These are phyloP conservation scores for Rhizopogon vesiculosus DNA, from an alignment of 768 basidiomycete species.

Conservation along the genomic window DNA sequence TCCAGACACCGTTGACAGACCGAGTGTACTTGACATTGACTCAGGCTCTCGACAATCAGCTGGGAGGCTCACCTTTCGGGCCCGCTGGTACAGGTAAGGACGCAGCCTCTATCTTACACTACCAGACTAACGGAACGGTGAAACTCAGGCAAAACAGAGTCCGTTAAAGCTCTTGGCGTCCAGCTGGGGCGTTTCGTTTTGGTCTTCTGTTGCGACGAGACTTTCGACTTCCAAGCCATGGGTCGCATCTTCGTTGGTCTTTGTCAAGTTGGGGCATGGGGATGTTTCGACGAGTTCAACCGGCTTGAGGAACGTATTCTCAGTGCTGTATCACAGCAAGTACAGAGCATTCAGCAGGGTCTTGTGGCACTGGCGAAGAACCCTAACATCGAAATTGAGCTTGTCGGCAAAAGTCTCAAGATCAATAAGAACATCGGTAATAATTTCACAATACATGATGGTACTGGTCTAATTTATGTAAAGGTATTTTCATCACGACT, in stretches of 20 bases:
- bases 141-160: conserved; percentile 88
- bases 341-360: conserved; percentile 97
- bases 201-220: conserved; percentile 99
- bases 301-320: conserved; percentile 96
- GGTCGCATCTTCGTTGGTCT: conserved; percentile 98
- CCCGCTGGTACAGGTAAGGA: conserved; percentile 89
- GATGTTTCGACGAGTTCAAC: conserved; percentile 97
- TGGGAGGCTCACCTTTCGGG: conserved; percentile 97
- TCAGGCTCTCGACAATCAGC: conserved; percentile 90
- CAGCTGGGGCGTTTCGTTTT: conserved; percentile 98
- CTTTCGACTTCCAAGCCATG: conserved; percentile 99
- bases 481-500: conserved; percentile 97
- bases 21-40: conserved; percentile 95
- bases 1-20: conserved; percentile 97
- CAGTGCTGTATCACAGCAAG: conserved; percentile 97
- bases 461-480: conserved; percentile 7
- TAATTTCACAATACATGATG: conserved; percentile 4
- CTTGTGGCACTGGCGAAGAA: conserved; percentile 78
- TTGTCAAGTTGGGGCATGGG: conserved; percentile 99
- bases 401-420: conserved; percentile 91
- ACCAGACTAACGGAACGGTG: conserved; percentile 6
- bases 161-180: conserved; percentile 96
- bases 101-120: background rate
- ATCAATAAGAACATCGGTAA: conserved; percentile 91
- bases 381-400: conserved; percentile 86